These are phyloP conservation scores for Cladorrhinum sp. DNA, from an alignment of 2,329 filamentous ascomycete species.

Conservation along the genomic window DNA sequence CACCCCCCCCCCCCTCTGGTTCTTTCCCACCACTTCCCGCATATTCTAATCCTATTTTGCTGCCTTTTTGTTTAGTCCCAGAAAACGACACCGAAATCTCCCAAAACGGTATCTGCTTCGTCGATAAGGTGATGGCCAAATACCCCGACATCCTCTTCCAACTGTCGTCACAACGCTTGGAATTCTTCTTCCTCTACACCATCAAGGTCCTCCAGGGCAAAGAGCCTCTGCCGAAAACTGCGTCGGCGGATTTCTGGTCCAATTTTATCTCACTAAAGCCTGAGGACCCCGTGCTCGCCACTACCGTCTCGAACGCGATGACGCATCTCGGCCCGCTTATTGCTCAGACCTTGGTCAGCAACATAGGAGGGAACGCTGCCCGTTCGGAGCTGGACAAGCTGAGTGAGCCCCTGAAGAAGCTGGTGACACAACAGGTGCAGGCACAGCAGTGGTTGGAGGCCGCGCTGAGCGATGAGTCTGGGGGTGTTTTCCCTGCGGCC, in stretches of 20 bases:
- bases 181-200: slow-evolving; percentile 69
- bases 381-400: slow-evolving; percentile 71
- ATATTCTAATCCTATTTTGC: slow-evolving; percentile 9
- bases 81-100: slow-evolving; percentile 68
- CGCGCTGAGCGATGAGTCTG: slow-evolving; percentile 49
- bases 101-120: slow-evolving; percentile 70
- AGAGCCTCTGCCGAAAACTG: slow-evolving; percentile 72
- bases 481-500: slow-evolving; percentile 40
- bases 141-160: slow-evolving; percentile 60
- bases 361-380: slow-evolving; percentile 65
- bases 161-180: slow-evolving; percentile 53
- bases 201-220: slow-evolving; percentile 66
- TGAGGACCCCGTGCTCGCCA: slow-evolving; percentile 41
- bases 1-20: background rate
- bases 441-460: slow-evolving; percentile 62
- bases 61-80: slow-evolving; percentile 50
- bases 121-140: slow-evolving; percentile 60
- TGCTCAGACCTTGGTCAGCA: slow-evolving; percentile 57
- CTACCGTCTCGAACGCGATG: slow-evolving; percentile 49
- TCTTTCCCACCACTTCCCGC: background rate
- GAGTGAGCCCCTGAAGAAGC: slow-evolving; percentile 67
- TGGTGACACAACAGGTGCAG: slow-evolving; percentile 54
- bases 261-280: slow-evolving; percentile 50
- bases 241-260: slow-evolving; percentile 73
- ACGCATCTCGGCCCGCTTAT: slow-evolving; percentile 59